phyloP scores from a whole-genome alignment of 306 rosid species.

The Sechiopsis laciniata region DNA sequence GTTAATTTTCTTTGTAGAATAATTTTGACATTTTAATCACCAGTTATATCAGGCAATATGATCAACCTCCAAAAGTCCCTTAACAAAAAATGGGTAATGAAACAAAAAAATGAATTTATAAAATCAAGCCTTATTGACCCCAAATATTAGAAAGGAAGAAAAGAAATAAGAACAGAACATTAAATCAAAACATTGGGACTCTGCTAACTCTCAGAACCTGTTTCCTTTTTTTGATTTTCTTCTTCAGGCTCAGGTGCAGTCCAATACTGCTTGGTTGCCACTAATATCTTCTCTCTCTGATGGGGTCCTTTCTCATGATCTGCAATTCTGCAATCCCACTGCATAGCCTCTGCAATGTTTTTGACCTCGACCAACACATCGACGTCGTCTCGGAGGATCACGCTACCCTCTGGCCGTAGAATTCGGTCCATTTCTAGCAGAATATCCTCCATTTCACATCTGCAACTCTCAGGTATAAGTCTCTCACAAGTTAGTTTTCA shows the following conservation, averaged over 20 bases:
- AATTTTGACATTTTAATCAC: background rate
- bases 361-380: conserved; percentile 55
- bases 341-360: conserved; percentile 56
- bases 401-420: conserved; percentile 66
- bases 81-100: conserved; percentile 9
- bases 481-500: background rate
- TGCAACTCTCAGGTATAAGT: conserved; percentile 26
- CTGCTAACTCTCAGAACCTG: conserved; percentile 23
- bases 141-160: background rate
- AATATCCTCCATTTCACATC: conserved; percentile 67
- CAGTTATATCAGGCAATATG: background rate
- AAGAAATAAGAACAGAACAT: background rate
- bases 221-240: conserved; percentile 21
- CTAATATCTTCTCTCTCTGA: conserved; percentile 52
- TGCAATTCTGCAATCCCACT: conserved; percentile 51
- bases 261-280: conserved; percentile 70
- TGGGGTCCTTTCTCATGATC: conserved; percentile 80
- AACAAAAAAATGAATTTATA: background rate
- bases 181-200: conserved; percentile 9
- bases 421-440: conserved; percentile 85
- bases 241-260: conserved; percentile 50
- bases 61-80: background rate
- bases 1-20: background rate
- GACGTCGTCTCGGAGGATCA: conserved; percentile 72
- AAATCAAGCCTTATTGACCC: conserved; percentile 12